These are phyloP conservation scores for Umbellularia californica DNA, from an alignment of 164 flowering plant genomes.

Conservation along the genomic window DNA sequence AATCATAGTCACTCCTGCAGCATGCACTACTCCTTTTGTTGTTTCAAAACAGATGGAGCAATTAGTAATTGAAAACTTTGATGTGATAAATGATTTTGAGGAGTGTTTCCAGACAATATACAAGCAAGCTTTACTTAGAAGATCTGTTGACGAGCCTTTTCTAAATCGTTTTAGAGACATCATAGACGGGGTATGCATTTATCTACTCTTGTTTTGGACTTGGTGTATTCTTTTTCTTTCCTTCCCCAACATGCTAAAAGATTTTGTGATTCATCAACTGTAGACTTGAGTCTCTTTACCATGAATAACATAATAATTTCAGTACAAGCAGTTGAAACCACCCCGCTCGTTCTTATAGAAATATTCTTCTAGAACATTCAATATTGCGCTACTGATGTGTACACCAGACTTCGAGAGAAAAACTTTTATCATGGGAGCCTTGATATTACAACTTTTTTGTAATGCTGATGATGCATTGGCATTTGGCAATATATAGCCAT, in stretches of 20 bases:
- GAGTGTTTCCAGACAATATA: conserved; percentile 30
- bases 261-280: not conserved
- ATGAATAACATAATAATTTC: too few relatives aligned
- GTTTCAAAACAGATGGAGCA: conserved; percentile 53
- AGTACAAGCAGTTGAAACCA: too few relatives aligned
- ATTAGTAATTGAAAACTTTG: conserved; percentile 46
- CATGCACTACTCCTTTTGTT: conserved; percentile 23
- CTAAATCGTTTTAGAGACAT: conserved; percentile 40
- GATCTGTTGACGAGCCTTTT: conserved; percentile 38
- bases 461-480: too few relatives aligned
- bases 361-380: too few relatives aligned
- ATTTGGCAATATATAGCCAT: too few relatives aligned
- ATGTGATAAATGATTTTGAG: conserved; percentile 44
- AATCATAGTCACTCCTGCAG: conserved; percentile 19
- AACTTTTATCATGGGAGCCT: too few relatives aligned
- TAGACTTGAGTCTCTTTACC: not conserved
- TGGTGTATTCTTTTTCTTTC: not conserved
- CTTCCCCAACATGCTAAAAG: not conserved
- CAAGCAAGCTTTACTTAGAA: conserved; percentile 20
- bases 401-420: too few relatives aligned
- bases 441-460: too few relatives aligned
- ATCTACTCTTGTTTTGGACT: not conserved
- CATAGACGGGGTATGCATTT: conserved; percentile 38
- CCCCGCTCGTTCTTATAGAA: too few relatives aligned
- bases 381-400: too few relatives aligned